Evolutionary conservation across 1,139 yeast species (phyloP), one percentile per base, ranked within the genome.

Genomic region (Pichia sp.): DNA sequence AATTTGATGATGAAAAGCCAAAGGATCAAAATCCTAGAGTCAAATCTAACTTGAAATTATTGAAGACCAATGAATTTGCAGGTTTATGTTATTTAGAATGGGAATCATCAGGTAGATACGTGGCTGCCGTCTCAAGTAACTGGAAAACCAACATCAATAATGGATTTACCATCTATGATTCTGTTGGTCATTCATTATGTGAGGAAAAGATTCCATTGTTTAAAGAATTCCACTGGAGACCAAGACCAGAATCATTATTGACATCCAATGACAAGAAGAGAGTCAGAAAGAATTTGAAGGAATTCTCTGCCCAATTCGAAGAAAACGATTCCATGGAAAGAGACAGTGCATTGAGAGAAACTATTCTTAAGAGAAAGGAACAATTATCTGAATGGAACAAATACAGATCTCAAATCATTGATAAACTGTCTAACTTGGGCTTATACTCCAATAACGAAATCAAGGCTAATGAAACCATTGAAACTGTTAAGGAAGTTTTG

Each of bases 321-420:
- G 96, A 90, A 68, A 73, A 77, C 54, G 99, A 94, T 70, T 95
- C 95, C 44, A 90, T 88, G 94, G 97, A 90, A 68, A 95, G 95
- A 47, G 86, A 85, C 62, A 85, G 90, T 59, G 96, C 95, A 55
- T 78, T 86, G 56, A 82, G 94, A 70, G 97, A 88, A 63, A 75
- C 87, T 55, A 88, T 90, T 64, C 75, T 87, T 71, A 79, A 72
- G 61, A 87, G 97, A 68, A 85, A 94, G 70, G 74, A 75, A 60
- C 73, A 84, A 58, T 75, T 90, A 62, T 83, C 83, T 61, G 90
- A 86, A 65, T 94, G 98, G 98, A 75, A 68, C 59, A 66, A 73
- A 42, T 94, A 88, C 80, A 81, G 97, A 73, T 64, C 75, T 42
- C 60, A 69, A 43, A 73, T 78, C 57, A 76, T 72, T 44, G 64